Evolutionary conservation across 331 rosid species (phyloP).

Genomic region (Saraca asoca): DNA sequence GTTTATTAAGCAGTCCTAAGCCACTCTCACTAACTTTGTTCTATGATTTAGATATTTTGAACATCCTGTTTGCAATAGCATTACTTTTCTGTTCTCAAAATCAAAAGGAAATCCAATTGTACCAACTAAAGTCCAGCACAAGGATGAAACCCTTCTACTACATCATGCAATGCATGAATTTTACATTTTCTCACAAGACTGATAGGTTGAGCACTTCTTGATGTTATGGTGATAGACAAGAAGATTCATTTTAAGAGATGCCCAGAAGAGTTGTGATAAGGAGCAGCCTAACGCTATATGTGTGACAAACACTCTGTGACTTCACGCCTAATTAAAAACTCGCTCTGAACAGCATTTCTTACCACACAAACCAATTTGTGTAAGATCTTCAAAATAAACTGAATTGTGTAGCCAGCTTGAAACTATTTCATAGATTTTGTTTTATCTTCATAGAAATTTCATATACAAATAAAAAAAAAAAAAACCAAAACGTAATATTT

Average conservation of each 20-base stretch:
- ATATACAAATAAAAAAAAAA: constrained; percentile 7
- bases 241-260: constrained; percentile 14
- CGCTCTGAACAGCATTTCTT: constrained; percentile 9
- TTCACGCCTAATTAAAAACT: background rate
- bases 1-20: too few species aligned
- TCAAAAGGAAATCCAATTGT: too few species aligned
- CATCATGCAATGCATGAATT: background rate
- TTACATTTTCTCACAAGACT: background rate
- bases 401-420: constrained; percentile 15
- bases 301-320: background rate
- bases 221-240: background rate
- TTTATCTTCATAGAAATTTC: constrained; percentile 1
- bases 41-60: too few species aligned
- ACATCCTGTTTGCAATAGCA: too few species aligned
- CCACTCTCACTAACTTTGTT: too few species aligned
- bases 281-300: background rate
- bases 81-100: too few species aligned
- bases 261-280: background rate
- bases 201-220: constrained; percentile 1
- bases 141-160: background rate
- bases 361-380: background rate
- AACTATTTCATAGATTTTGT: constrained; percentile 19
- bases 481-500: background rate
- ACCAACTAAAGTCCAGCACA: too few species aligned
- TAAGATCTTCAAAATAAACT: background rate